Evolutionary conservation across 2,329 filamentous ascomycete species (phyloP).

Genomic region (Exserohilum turcica): DNA sequence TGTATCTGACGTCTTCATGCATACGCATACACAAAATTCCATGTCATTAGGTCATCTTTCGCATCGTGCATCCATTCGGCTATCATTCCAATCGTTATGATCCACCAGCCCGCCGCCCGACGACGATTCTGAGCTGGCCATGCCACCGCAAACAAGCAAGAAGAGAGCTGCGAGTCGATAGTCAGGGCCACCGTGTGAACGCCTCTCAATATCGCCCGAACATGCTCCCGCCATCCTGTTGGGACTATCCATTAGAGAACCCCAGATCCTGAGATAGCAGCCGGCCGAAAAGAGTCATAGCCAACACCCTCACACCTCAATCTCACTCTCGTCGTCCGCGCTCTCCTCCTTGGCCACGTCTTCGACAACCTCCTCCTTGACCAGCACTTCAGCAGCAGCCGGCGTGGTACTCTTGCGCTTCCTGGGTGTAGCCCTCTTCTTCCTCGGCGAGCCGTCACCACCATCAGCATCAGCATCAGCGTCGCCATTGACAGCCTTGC

Average conservation of each 20-base stretch:
- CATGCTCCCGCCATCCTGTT: neutral
- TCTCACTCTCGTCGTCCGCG: neutral
- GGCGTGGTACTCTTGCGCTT: slow-evolving; percentile 18
- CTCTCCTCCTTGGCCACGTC: neutral
- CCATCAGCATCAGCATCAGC: neutral
- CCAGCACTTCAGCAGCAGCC: slow-evolving; percentile 7
- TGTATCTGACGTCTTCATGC: neutral
- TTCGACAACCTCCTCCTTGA: slow-evolving; percentile 2
- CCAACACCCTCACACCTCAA: neutral
- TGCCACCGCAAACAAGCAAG: slow-evolving; percentile 1
- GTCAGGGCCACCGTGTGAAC: neutral
- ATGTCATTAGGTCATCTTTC: neutral
- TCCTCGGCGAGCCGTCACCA: slow-evolving; percentile 16
- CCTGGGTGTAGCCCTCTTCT: slow-evolving; percentile 15
- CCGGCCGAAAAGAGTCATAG: neutral
- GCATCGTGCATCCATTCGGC: neutral
- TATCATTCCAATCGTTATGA: neutral
- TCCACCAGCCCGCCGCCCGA: neutral
- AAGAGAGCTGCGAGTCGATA: neutral
- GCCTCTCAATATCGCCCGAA: neutral
- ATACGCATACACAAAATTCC: neutral
- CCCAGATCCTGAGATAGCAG: neutral
- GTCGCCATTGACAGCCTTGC: slow-evolving; percentile 7
- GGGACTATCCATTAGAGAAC: neutral
- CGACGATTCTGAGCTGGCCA: neutral